Percentiles rank a stretch among this genome's conserved stretches.
Evolutionary conservation across 1,139 yeast genomes (phyloP).

Genomic region (Candida tropicalis): DNA sequence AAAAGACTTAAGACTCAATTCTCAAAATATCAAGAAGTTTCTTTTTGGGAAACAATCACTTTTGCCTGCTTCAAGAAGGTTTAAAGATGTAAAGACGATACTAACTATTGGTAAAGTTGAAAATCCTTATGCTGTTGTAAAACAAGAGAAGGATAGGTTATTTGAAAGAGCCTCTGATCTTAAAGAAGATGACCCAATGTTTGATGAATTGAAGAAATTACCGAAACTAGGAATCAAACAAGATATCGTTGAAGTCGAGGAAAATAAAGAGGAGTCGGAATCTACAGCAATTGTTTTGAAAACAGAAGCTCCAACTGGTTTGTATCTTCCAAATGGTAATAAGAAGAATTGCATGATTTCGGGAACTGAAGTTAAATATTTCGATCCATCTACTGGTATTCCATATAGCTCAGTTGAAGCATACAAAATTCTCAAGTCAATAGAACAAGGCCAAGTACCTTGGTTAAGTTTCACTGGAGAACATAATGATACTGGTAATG

Average conservation of each 20-base stretch:
- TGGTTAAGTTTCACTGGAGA: constrained; percentile 60
- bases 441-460: constrained; percentile 64
- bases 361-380: constrained; percentile 78
- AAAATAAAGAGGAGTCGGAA: constrained; percentile 43
- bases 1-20: constrained; percentile 23
- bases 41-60: constrained; percentile 65
- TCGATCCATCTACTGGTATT: constrained; percentile 84
- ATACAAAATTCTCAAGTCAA: constrained; percentile 65
- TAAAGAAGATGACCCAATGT: constrained; percentile 41
- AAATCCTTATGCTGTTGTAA: constrained; percentile 39
- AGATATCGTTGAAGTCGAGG: constrained; percentile 46
- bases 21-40: constrained; percentile 39
- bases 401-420: constrained; percentile 86
- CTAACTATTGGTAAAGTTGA: constrained; percentile 47
- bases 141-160: constrained; percentile 38
- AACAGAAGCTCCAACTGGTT: constrained; percentile 76
- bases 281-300: constrained; percentile 50
- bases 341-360: constrained; percentile 75
- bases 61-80: constrained; percentile 53
- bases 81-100: constrained; percentile 58
- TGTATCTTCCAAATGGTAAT: constrained; percentile 69
- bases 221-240: constrained; percentile 69
- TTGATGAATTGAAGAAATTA: constrained; percentile 55
- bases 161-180: constrained; percentile 38
- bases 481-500: constrained; percentile 61